Base-by-base conservation (phyloP, 352 stramenopile genomes). In the Phytophthora melonis region DNA sequence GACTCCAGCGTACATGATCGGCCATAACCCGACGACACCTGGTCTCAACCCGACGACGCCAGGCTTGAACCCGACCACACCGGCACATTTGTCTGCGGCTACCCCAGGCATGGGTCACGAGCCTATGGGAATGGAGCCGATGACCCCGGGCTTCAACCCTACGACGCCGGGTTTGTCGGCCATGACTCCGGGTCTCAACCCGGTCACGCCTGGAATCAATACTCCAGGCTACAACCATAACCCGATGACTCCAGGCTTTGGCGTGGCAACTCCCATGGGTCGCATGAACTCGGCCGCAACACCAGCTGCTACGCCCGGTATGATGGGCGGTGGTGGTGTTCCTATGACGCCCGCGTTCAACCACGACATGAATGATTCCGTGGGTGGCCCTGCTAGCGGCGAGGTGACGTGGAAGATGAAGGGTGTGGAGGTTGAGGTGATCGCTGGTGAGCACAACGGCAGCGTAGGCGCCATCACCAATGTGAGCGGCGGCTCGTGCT, bases 371-470 rank as follows among this genome's bases (percentile, higher is more conserved):
- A 80, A 80, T 63, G 87, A 93, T 43, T 58, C 55, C 34, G 71
- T 72, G 45, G 76, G 75, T 32, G 78, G 79, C 3, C 63, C 73
- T 63, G 78, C 70, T 68, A 82, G 53, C 39, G 84, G 85, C 58
- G 89, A 97, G 72, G 84, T 93, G 49, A 94, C 89, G 16, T 97
- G 90, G 90, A 95, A 93, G 80, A 95, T 91, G 81, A 95, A 93
- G 77, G 87, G 89, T 32, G 90, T 97, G 25, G 90, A 96, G 58
- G 89, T 96, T 43, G 86, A 95, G 55, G 88, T 96, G 27, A 71
- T 88, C 10, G 65, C 73, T 49, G 89, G 88, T 39, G 89, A 96
- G 50, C 79, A 92, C 66, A 81, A 77, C 39, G 82, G 84, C 47
- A 92, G 82, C 39, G 71, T 95, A 43, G 90, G 90, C 16, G 86